Evolutionary conservation across 108 stramenopile genomes (phyloP), one percentile per base, ranked within the genome.

Genomic region (Cylindrotheca fusiformis): DNA sequence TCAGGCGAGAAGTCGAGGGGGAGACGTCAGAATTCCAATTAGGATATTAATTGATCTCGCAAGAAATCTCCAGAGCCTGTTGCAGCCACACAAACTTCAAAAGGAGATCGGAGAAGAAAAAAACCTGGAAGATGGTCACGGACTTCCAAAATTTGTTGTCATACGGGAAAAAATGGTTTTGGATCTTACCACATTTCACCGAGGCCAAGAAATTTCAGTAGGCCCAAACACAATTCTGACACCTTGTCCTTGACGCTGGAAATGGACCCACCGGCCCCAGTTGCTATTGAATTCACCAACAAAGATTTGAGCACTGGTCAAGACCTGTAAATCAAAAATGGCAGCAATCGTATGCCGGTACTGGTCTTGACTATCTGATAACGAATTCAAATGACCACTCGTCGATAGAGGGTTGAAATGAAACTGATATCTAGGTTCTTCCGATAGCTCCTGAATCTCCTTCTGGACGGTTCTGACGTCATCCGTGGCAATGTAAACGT

Each of bases 271-370:
- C 49, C 57, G 59, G 2, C 77, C 77, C 77, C 77, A 78, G 52
- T 78, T 78, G 21, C 62, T 64, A 50, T 75, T 78, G 45, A 50
- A 74, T 52, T 78, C 77, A 3, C 77, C 77, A 65, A 62, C 58
- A 59, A 59, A 59, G 19, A 59, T 19, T n/a, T 21, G n/a, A 41
- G 32, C 2, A 59, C 32, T 19, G 20, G n/a, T 41, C 24, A 45
- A 19, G 58, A 59, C 63, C 28, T 54, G 20, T 50, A 74, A 68
- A 36, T 78, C 73, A 20, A 69, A 67, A 48, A 78, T 62, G 47
- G 68, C 64, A 0, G 49, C 73, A 49, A 78, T 75, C 48, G 74
- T 78, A 12, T 69, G 44, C 27, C 74, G 50, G 47, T 78, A 78
- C 12, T 72, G 41, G 14, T 30, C 52, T 18, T 63, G 60, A 60